phyloP scores from a whole-genome alignment of 805 yeast genomes.

The Schwanniomyces vanrijiae region DNA sequence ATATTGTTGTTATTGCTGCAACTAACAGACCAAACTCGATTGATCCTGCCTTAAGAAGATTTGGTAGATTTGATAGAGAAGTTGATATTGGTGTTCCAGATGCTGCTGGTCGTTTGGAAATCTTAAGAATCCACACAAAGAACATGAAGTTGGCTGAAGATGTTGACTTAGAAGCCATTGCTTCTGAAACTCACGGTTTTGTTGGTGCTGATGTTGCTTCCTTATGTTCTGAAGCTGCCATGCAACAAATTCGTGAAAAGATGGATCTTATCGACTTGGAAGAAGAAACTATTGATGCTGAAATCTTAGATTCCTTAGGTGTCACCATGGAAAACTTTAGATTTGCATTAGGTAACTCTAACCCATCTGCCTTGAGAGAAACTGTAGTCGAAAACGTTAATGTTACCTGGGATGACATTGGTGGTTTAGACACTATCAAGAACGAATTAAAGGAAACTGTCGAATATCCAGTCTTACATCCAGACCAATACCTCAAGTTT shows the following conservation, averaged over 20 bases:
- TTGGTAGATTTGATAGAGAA: conserved; percentile 84
- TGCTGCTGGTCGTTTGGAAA: conserved; percentile 97
- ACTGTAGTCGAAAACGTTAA: conserved; percentile 98
- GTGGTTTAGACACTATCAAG: conserved; percentile 96
- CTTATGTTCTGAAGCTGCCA: conserved; percentile 99
- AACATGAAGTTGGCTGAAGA: conserved; percentile 96
- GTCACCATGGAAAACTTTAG: conserved; percentile 99
- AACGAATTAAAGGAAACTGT: conserved; percentile 97
- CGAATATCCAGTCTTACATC: conserved; percentile 97
- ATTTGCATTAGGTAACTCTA: conserved; percentile 95
- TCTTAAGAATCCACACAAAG: conserved; percentile 94
- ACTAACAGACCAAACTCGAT: conserved; percentile 86
- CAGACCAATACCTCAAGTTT: conserved; percentile 97
- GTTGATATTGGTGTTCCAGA: conserved; percentile 93
- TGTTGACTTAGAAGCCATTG: conserved; percentile 93
- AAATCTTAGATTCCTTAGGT: conserved; percentile 91
- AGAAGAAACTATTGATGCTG: conserved; percentile 96
- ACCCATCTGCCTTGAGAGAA: conserved; percentile 98
- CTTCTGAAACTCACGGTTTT: conserved; percentile 97
- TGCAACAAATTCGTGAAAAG: conserved; percentile 99
- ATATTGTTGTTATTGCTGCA: conserved; percentile 97
- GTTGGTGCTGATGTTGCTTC: conserved; percentile 99
- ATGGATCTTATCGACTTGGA: conserved; percentile 97
- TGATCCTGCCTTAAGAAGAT: conserved; percentile 83
- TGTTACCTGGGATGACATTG: conserved; percentile 99